Evolutionary conservation across 345 rosid genomes (phyloP).

Genomic region (Ceriops decandra): DNA sequence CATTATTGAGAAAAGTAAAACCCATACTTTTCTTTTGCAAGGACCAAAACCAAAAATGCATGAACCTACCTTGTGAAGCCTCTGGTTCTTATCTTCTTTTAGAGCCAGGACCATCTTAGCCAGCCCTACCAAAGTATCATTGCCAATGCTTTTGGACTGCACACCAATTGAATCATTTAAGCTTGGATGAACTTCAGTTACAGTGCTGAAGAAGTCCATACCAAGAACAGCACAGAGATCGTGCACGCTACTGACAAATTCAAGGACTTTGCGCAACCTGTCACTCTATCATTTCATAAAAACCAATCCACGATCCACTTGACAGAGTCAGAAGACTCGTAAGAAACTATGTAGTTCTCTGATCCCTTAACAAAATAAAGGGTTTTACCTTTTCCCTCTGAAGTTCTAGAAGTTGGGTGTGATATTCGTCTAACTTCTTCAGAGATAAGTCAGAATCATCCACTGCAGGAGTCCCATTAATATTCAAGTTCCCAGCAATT

Average conservation of each 20-base stretch:
- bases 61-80: conserved; percentile 65
- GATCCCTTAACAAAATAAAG: background rate
- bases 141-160: conserved; percentile 88
- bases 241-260: conserved; percentile 88
- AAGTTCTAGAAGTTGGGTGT: conserved; percentile 75
- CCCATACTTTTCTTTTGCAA: background rate
- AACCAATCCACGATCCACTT: conserved; percentile 11
- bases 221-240: conserved; percentile 90
- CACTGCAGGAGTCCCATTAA: conserved; percentile 52
- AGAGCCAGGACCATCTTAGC: conserved; percentile 75
- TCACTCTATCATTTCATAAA: conserved; percentile 52
- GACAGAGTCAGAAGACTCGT: background rate
- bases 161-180: conserved; percentile 60
- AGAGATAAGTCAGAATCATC: conserved; percentile 81
- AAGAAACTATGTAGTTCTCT: background rate
- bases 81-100: conserved; percentile 81
- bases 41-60: conserved; percentile 1
- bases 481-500: conserved; percentile 61
- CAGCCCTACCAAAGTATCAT: conserved; percentile 73
- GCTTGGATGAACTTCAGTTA: conserved; percentile 94
- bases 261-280: conserved; percentile 84
- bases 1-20: background rate
- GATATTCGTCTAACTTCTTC: conserved; percentile 77
- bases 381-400: conserved; percentile 79
- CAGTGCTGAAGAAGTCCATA: conserved; percentile 74